Conservation (phyloP, 2,329 filamentous ascomycete genomes). For the Alternaria dauci region DNA sequence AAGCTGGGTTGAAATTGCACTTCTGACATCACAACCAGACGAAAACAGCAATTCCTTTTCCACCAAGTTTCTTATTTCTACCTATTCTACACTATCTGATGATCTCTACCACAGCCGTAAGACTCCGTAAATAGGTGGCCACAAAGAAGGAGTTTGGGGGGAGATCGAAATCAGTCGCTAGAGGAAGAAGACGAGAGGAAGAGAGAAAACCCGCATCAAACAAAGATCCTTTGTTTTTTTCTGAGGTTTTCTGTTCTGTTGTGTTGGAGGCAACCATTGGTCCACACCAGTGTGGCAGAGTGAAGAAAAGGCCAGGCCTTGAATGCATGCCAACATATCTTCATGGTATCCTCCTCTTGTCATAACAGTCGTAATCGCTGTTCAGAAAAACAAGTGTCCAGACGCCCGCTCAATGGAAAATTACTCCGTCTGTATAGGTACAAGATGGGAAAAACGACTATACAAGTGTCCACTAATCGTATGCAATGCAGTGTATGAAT, state of each 20-base stretch:
- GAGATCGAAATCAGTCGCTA: constrained; percentile 43
- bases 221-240: constrained; percentile 45
- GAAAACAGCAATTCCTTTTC: constrained; percentile 5
- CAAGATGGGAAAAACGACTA: constrained; percentile 28
- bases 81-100: constrained; percentile 45
- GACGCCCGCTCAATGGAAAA: constrained; percentile 23
- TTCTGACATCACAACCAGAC: not conserved
- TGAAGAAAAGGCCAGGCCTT: constrained; percentile 18
- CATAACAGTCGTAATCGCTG: constrained; percentile 25
- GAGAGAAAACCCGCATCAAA: constrained; percentile 27
- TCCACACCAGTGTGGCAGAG: constrained; percentile 27
- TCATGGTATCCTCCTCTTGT: constrained; percentile 25
- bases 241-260: constrained; percentile 47
- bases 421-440: constrained; percentile 17
- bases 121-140: constrained; percentile 21
- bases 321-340: constrained; percentile 20
- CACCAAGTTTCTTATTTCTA: constrained; percentile 19
- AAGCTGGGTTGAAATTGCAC: not conserved
- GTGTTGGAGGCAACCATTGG: constrained; percentile 28
- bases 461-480: constrained; percentile 30
- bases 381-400: constrained; percentile 22
- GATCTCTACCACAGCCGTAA: constrained; percentile 43
- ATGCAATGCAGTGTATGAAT: constrained; percentile 21
- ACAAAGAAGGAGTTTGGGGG: constrained; percentile 43
- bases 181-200: constrained; percentile 1